Percentiles rank a stretch among this genome's conserved stretches.
phyloP scores from a whole-genome alignment of 768 basidiomycete species.

The Infundibulicybe gibba region DNA sequence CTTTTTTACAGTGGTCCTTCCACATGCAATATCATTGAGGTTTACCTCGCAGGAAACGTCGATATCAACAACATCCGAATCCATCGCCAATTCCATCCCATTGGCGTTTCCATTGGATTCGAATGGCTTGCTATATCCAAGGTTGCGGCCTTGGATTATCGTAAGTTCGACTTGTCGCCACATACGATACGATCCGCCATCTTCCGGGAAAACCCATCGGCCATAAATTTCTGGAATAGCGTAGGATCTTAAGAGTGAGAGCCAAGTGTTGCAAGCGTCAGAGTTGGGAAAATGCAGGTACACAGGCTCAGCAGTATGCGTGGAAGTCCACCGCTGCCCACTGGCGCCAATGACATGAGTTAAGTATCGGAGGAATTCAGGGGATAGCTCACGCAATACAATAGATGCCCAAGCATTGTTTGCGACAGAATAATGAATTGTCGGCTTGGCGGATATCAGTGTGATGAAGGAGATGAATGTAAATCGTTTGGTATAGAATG shows the following conservation, averaged over 20 bases:
- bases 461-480: slow-evolving; percentile 68
- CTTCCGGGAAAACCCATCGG: slow-evolving; percentile 43
- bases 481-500: slow-evolving; percentile 69
- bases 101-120: slow-evolving; percentile 18
- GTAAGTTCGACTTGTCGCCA: slow-evolving; percentile 80
- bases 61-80: slow-evolving; percentile 54
- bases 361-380: neutral
- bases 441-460: slow-evolving; percentile 81
- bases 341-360: slow-evolving; percentile 25
- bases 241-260: slow-evolving; percentile 76
- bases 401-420: slow-evolving; percentile 72
- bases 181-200: slow-evolving; percentile 82
- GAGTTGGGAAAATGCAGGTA: slow-evolving; percentile 69
- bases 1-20: slow-evolving; percentile 72
- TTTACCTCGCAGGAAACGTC: slow-evolving; percentile 81
- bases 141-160: slow-evolving; percentile 69
- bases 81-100: slow-evolving; percentile 27
- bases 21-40: slow-evolving; percentile 62
- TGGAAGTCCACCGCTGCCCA: slow-evolving; percentile 57
- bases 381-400: slow-evolving; percentile 45
- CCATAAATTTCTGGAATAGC: slow-evolving; percentile 80
- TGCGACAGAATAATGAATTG: slow-evolving; percentile 71
- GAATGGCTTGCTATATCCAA: slow-evolving; percentile 49
- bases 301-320: slow-evolving; percentile 54
- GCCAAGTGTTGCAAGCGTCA: slow-evolving; percentile 70